Base-by-base conservation (phyloP, 768 basidiomycete genomes). In the Mrakia hoshinonis region DNA sequence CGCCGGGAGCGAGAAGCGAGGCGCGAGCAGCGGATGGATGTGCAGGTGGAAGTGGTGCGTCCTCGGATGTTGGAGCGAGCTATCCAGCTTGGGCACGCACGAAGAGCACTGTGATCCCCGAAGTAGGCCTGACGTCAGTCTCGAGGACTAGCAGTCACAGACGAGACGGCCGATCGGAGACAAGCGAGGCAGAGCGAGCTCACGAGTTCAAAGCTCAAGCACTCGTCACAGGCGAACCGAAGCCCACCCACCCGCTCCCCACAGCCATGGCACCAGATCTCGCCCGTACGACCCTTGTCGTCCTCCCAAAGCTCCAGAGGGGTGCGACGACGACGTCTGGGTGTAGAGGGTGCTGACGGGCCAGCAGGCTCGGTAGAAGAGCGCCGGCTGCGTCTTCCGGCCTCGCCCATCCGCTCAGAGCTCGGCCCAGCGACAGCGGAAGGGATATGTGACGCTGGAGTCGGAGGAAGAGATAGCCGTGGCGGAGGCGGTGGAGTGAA, bases 211-310 rank as follows among this genome's bases (percentile, higher is more conserved):
- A 61, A 61, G 58, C 58, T 61, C 58, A 61, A 38, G n/a, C 58
- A 61, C 36, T 34, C 36, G 12, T 39, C 31, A 11, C 58, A 61
- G 0, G 58, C 36, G 18, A 61, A 39, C 11, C 4, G 3, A 3
- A 61, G n/a, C 1, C 58, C 58, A 36, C 18, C 58, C 3, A 61
- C 58, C 20, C 34, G 31, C 58, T 61, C 58, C 36, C 58, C 58
- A 39, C 58, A 61, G 5, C 58, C 58, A 61, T 61, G 58, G 36
- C 58, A 61, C 58, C 58, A 61, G 31, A 61, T n/a, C 36, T 61
- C 58, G 18, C 58, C 58, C 58, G 31, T 61, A 31, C 58, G 18
- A 1, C 58, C 58, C 7, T 61, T 20, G 36, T 61, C 34, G 2
- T 61, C 58, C 34, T 34, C 58, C 58, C 58, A 61, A 0, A 61